Base-by-base conservation (phyloP, 1,284 basidiomycete genomes). In the Erythrobasidium hasegawianum region DNA sequence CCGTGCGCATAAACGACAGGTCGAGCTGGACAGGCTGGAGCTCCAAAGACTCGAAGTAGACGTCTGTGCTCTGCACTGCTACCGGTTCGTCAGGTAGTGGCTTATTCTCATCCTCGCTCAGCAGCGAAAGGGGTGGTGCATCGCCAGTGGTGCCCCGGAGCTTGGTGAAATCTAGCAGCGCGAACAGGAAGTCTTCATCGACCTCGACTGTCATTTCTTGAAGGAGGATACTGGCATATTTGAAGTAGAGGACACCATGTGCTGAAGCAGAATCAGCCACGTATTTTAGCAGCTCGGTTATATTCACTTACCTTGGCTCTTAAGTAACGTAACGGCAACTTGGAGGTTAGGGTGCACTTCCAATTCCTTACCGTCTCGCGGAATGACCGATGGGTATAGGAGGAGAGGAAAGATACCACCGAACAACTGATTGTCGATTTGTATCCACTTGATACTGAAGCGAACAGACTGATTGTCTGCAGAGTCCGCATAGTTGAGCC, bases 31-130 rank as follows among this genome's bases (percentile, higher is more conserved):
- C 88, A 2, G 96, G 96, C 74, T 99, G 96, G 54, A 99, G 81
- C 73, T 97, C 93, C n/a, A 99, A 82, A 14, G 94, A 86, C 79
- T 99, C 95, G 75, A 98, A 97, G 80, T 98, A 98, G 62, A 97
- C 79, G 70, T 93, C 88, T 75, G 85, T 84, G 33, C 88, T 89
- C 8, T 81, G 80, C 26, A 82, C 80, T 8, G 80, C 80, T 5
- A 82, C 81, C 49, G 81, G 80, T 2, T 95, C 93, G 72, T 97
- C 94, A 0, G 86, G 85, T 39, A 97, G 89, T 0, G 84, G 84
- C 33, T 85, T 83, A 2, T 49, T 43, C 43, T 68, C 67, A 14
- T 64, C 22, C 29, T 40, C 38, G 20, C 22, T 14, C 9, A 39
- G 64, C 16, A 18, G 69, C 62, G 69, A 71, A 3, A 56, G 53